These are phyloP conservation scores for Diaporthe humulicola DNA, from an alignment of 2,329 filamentous ascomycete species.

Conservation along the genomic window DNA sequence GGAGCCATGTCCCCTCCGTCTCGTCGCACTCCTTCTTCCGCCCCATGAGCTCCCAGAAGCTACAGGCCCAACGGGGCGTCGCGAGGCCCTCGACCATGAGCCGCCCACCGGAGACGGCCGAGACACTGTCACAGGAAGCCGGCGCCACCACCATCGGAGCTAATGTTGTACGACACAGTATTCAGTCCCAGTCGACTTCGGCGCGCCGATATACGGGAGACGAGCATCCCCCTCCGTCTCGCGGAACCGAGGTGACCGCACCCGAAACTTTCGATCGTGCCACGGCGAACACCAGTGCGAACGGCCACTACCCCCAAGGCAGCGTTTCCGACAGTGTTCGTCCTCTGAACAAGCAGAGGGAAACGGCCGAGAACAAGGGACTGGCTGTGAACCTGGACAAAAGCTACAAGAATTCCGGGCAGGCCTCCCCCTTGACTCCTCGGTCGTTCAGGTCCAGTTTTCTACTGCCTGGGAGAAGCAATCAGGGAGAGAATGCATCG, in stretches of 20 bases:
- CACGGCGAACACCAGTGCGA: slow-evolving; percentile 82
- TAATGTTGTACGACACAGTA: slow-evolving; percentile 47
- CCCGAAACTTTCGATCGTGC: slow-evolving; percentile 80
- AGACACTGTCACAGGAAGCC: slow-evolving; percentile 17
- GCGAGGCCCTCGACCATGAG: slow-evolving; percentile 58
- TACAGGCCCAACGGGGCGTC: slow-evolving; percentile 87
- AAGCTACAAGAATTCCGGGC: slow-evolving; percentile 65
- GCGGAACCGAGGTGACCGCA: slow-evolving; percentile 63
- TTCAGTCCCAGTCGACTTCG: slow-evolving; percentile 47
- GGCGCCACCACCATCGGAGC: slow-evolving; percentile 33
- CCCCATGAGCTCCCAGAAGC: slow-evolving; percentile 95
- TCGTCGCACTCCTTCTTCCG: slow-evolving; percentile 93
- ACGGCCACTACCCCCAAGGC: slow-evolving; percentile 67
- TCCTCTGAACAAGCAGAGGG: slow-evolving; percentile 77
- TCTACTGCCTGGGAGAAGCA: slow-evolving; percentile 71
- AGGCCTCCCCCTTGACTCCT: slow-evolving; percentile 75
- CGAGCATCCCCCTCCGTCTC: slow-evolving; percentile 38
- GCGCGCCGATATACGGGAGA: slow-evolving; percentile 30
- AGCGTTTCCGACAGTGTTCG: slow-evolving; percentile 83
- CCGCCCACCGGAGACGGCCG: slow-evolving; percentile 48
- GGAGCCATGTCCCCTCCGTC: slow-evolving; percentile 90
- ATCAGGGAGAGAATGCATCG: slow-evolving; percentile 60
- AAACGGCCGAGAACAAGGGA: slow-evolving; percentile 53
- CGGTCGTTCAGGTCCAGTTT: slow-evolving; percentile 84
- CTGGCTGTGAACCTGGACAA: slow-evolving; percentile 72